phyloP scores from a whole-genome alignment of 2,329 filamentous ascomycete species.

The Pseudogymnoascus sp. region DNA sequence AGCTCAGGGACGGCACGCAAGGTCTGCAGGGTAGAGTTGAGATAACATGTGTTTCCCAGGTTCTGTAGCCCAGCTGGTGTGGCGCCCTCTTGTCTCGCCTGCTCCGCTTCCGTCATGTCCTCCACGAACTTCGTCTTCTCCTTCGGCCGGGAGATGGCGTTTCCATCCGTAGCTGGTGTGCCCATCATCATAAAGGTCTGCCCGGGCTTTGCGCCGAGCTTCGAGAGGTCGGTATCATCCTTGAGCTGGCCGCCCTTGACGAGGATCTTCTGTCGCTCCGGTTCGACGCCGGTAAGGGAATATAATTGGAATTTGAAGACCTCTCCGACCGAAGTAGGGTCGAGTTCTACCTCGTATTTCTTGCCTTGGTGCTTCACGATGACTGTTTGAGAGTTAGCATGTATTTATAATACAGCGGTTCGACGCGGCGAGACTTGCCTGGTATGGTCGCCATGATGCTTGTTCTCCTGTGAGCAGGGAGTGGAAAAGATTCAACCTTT shows the following conservation, averaged over 20 bases:
- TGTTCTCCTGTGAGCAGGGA: background rate
- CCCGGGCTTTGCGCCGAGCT: slow-evolving; percentile 75
- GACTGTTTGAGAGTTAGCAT: slow-evolving; percentile 44
- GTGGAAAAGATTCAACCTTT: background rate
- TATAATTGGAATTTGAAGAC: slow-evolving; percentile 94
- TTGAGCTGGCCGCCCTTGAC: slow-evolving; percentile 93
- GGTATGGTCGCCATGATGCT: slow-evolving; percentile 28
- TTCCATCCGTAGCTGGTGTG: slow-evolving; percentile 62
- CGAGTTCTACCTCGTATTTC: slow-evolving; percentile 89
- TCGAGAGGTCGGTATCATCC: slow-evolving; percentile 81
- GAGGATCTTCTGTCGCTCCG: slow-evolving; percentile 90
- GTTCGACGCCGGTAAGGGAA: slow-evolving; percentile 91
- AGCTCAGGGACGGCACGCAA: slow-evolving; percentile 85
- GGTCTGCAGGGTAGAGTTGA: slow-evolving; percentile 94
- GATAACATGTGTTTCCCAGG: slow-evolving; percentile 94
- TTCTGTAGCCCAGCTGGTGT: slow-evolving; percentile 85
- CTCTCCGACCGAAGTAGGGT: slow-evolving; percentile 75
- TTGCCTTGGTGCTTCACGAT: slow-evolving; percentile 93
- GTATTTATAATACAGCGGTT: background rate
- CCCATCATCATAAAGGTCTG: slow-evolving; percentile 97
- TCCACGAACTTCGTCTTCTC: slow-evolving; percentile 83
- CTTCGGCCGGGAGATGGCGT: slow-evolving; percentile 60
- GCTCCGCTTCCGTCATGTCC: slow-evolving; percentile 94
- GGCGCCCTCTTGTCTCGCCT: slow-evolving; percentile 72
- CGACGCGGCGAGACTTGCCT: slow-evolving; percentile 19